Conservation (phyloP, 176 grass and related monocot genomes). For the Dactylis glomerata region DNA sequence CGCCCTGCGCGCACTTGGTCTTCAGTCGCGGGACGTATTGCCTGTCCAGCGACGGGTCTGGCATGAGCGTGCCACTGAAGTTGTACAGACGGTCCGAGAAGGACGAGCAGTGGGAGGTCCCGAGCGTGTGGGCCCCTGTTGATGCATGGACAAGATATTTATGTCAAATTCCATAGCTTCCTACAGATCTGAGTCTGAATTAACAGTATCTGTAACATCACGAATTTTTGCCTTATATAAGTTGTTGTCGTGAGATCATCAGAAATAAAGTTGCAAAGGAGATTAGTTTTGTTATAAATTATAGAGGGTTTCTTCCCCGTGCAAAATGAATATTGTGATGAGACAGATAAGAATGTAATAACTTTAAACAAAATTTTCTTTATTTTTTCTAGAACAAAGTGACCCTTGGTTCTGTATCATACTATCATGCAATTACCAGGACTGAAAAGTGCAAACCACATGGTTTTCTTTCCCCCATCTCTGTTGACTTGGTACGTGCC, state of each 20-base stretch:
- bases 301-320: background rate
- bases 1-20: conserved; percentile 45
- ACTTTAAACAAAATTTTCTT: background rate
- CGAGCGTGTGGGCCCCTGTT: conserved; percentile 70
- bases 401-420: background rate
- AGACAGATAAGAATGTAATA: background rate
- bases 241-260: background rate
- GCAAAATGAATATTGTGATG: background rate
- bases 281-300: background rate
- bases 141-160: background rate
- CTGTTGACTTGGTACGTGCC: background rate
- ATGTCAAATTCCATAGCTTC: background rate
- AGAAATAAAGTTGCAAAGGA: background rate
- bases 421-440: background rate
- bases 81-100: conserved; percentile 67
- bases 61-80: conserved; percentile 42
- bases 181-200: background rate
- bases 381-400: background rate
- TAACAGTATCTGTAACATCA: background rate
- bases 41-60: conserved; percentile 58
- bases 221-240: background rate
- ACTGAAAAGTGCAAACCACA: background rate
- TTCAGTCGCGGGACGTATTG: conserved; percentile 41
- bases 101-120: conserved; percentile 64
- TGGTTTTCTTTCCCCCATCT: background rate